phyloP scores from a whole-genome alignment of 306 rosid genomes.

The Sesbania bispinosa region DNA sequence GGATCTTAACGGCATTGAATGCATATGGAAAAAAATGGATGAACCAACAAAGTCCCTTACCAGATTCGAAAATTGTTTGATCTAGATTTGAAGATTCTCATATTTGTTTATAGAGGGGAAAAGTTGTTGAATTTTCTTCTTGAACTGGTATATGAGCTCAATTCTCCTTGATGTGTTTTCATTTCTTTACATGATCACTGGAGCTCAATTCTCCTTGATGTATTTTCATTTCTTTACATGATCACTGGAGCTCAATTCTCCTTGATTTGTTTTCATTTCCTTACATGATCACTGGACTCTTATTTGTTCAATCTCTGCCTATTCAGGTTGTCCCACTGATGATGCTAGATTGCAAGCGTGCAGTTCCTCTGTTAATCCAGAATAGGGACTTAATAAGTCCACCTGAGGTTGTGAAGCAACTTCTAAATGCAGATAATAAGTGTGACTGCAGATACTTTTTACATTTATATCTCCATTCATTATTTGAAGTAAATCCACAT shows the following conservation, averaged over 20 bases:
- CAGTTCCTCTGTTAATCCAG: slow-evolving; percentile 74
- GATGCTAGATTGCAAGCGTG: slow-evolving; percentile 94
- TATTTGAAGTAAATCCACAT: slow-evolving; percentile 87
- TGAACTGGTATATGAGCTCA: not conserved
- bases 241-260: not conserved
- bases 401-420: slow-evolving; percentile 76
- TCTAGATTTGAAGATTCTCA: slow-evolving; percentile 19
- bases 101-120: slow-evolving; percentile 5
- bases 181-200: not conserved
- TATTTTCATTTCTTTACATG: slow-evolving; percentile 13
- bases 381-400: slow-evolving; percentile 68
- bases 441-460: slow-evolving; percentile 66
- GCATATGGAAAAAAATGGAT: slow-evolving; percentile 13
- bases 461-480: slow-evolving; percentile 84
- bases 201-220: too few relatives aligned
- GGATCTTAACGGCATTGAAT: too few relatives aligned
- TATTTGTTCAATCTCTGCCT: slow-evolving; percentile 26
- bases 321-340: slow-evolving; percentile 81
- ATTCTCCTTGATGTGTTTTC: slow-evolving; percentile 17
- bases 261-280: slow-evolving; percentile 14
- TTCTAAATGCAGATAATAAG: slow-evolving; percentile 51
- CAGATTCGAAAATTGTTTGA: slow-evolving; percentile 18
- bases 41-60: slow-evolving; percentile 16
- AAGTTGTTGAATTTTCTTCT: slow-evolving; percentile 12
- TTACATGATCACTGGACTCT: not conserved